Evolutionary conservation across 2,329 filamentous ascomycete genomes (phyloP).

Genomic region (Coniochaeta sp.): DNA sequence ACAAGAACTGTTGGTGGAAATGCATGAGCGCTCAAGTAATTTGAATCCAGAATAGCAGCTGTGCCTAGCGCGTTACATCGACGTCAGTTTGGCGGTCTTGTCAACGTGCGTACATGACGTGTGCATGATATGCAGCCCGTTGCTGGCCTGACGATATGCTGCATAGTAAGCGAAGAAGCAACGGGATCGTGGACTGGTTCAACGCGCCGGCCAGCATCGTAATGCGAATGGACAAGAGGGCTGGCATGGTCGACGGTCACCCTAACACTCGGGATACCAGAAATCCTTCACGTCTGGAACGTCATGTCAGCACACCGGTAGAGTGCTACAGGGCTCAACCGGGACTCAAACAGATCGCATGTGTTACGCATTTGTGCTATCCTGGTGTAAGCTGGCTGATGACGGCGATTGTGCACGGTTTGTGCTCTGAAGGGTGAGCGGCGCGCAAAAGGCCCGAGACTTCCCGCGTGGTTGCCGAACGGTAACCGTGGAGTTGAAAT

Average conservation of each 20-base stretch:
- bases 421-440: not conserved
- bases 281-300: not conserved
- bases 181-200: not conserved
- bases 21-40: slow-evolving; percentile 1
- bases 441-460: not conserved
- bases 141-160: not conserved
- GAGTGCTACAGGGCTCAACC: not conserved
- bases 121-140: not conserved
- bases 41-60: not conserved
- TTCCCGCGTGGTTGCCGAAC: not conserved
- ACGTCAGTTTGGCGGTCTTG: not conserved
- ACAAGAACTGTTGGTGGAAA: not conserved
- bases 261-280: not conserved
- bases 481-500: not conserved
- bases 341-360: not conserved
- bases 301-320: not conserved
- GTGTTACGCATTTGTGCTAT: not conserved
- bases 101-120: not conserved
- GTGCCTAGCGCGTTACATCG: not conserved
- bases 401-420: not conserved
- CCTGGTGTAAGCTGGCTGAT: not conserved
- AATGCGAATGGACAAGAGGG: no score
- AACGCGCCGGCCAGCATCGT: not conserved
- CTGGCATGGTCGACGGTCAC: not conserved
- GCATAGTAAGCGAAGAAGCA: not conserved